Base-by-base conservation (phyloP, 1,284 basidiomycete genomes). In the Trichosporon sp. region DNA sequence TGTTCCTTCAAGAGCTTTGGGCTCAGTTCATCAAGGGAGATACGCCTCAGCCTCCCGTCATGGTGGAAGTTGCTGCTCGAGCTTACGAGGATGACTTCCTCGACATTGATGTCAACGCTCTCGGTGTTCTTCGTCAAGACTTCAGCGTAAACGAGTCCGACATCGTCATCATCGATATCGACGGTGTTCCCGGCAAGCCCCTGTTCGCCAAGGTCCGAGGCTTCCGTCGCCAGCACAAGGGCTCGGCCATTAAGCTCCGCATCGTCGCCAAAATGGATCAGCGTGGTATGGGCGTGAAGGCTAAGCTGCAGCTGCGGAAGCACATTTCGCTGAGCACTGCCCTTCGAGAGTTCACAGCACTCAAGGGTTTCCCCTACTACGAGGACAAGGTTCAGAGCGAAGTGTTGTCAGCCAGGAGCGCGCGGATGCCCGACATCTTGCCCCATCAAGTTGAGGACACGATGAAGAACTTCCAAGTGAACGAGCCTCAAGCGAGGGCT, bases 1-100 rank as follows among this genome's bases (percentile, higher is more conserved):
- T 99, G n/a, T 86, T 98, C 31, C 85, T 96, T 38, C 87, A 93
- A 72, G 97, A 99, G 84, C 91, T 92, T 74, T 98, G 97, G 96
- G 90, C 92, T 37, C 94, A 98, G 88, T 98, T 70, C 79, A 86
- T 43, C 88, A 93, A 79, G 89, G 93, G 37, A 91, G 81, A 93
- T 77, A 90, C 92, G 70, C 88, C 90, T 68, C 78, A 79, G 8
- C 72, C 73, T 4, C 87, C 89, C 70, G 78, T 92, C 26, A 90
- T 92, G 73, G 78, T 96, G 32, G 92, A 93, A 70, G 82, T 91
- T 37, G 84, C 86, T 0, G 87, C 91, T 67, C 79, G 83, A 31
- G 73, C 76, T 10, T 83, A 83, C 70, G 81, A 83, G 66, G 84
- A 84, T 67, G 79, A 83, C 46, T 84, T 81, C 64, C 61, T 83